These are phyloP conservation scores for Pythium apleroticum DNA, from an alignment of 352 stramenopile genomes.

Conservation along the genomic window DNA sequence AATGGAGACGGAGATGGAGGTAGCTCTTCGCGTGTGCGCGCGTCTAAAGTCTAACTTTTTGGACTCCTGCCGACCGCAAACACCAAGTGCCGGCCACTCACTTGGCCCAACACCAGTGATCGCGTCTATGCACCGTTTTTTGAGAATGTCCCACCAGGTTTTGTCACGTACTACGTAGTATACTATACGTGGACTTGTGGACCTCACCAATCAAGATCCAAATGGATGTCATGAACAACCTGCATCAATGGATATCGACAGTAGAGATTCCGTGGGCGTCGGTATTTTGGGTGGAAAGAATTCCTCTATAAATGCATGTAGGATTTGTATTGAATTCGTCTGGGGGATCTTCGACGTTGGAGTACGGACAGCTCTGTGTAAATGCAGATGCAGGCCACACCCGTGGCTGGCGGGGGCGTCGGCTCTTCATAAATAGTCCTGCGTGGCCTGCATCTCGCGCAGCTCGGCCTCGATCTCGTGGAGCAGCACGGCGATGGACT, in stretches of 20 bases:
- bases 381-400: neutral
- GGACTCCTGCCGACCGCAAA: slow-evolving; percentile 1
- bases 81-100: slow-evolving; percentile 7
- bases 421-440: slow-evolving; percentile 33
- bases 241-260: no score
- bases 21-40: neutral
- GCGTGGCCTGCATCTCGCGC: slow-evolving; percentile 30
- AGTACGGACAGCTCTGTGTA: neutral
- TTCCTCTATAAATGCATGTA: neutral
- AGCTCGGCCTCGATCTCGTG: slow-evolving; percentile 40
- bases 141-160: neutral
- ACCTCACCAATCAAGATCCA: neutral
- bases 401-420: neutral
- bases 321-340: no score
- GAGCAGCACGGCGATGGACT: slow-evolving; percentile 66
- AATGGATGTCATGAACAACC: no score
- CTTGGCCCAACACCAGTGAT: slow-evolving; percentile 17
- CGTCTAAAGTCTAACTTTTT: slow-evolving; percentile 2
- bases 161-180: no score
- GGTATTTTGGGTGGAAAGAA: no score
- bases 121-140: slow-evolving; percentile 7
- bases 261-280: no score
- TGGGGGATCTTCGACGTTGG: no score
- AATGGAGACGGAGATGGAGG: no score
- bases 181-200: no score